A percentile compares a stretch with the other conserved stretches of the same genome.
phyloP scores from a whole-genome alignment of 495 filamentous ascomycete genomes.

The Penicillium flavigenum region DNA sequence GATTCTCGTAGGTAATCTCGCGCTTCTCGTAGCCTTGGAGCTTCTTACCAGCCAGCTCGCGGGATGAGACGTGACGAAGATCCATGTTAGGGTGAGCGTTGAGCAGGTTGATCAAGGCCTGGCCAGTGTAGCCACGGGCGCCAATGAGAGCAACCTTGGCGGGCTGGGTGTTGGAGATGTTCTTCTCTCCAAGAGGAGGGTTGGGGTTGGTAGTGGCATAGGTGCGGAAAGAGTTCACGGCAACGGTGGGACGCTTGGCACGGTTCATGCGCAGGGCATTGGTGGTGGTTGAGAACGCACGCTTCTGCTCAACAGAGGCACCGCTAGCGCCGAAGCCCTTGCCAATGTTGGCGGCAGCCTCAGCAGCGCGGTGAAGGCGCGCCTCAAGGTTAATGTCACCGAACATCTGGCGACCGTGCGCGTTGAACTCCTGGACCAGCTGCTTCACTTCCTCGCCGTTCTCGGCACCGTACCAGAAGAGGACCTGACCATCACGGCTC shows the following conservation, averaged over 20 bases:
- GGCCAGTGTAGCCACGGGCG: conserved; percentile 93
- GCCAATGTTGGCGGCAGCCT: conserved; percentile 58
- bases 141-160: conserved; percentile 90
- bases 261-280: conserved; percentile 43
- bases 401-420: conserved; percentile 83
- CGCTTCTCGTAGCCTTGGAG: conserved; percentile 89
- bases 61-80: conserved; percentile 88
- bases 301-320: conserved; percentile 58
- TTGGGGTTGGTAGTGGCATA: conserved; percentile 89
- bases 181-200: conserved; percentile 91
- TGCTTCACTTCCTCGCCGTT: conserved; percentile 80
- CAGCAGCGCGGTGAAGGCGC: conserved; percentile 73
- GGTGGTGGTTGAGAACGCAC: conserved; percentile 61
- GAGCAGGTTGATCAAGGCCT: conserved; percentile 86
- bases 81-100: conserved; percentile 94
- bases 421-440: conserved; percentile 83
- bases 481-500: conserved; percentile 77
- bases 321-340: conserved; percentile 46
- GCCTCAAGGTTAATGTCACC: conserved; percentile 88
- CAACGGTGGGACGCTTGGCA: conserved; percentile 29
- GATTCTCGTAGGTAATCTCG: conserved; percentile 91
- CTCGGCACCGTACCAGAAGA: conserved; percentile 96
- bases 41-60: conserved; percentile 87
- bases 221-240: conserved; percentile 36
- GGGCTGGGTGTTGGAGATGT: conserved; percentile 77